Base-by-base conservation (phyloP, 768 basidiomycete genomes). In the Clavulina sp. region DNA sequence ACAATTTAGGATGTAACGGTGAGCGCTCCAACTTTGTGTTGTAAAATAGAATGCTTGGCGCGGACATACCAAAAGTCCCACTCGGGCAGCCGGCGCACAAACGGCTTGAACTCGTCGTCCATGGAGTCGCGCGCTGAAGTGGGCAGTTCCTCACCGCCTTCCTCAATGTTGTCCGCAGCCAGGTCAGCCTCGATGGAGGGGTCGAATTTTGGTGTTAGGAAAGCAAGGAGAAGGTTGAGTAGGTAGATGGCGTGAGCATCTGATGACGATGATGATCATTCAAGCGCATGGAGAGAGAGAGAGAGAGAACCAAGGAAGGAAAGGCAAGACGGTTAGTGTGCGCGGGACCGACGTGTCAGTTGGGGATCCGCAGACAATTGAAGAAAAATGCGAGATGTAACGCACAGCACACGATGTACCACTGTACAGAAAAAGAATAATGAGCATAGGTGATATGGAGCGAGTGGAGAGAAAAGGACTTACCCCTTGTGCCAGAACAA, bases 181-280 rank as follows among this genome's bases (percentile, higher is more conserved):
- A 96, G 70, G 64, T 99, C 95, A 43, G 87, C 87, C 57, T 91
- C 84, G 30, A 96, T 69, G 1, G 92, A 93, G 0, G 95, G 93
- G 66, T 99, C 95, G 64, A 99, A 97, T 64, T 83, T 86, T 31
- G 95, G 95, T 70, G 96, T 92, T 18, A 99, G 73, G 73, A 99
- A 99, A 1, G 95, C 93, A 57, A 99, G 75, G 51, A 99, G 78
- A 50, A 99, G 77, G 69, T 99, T 95, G 54, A 96, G 75, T 56
- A 93, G 77, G 68, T 96, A 96, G 59, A 95, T 96, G 29, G 87
- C 91, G 58, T 85, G 81, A 18, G 85, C 92, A 62, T 93, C 84
- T 84, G 54, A 18, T 28, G 13, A n/a, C 4, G 48, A 51, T 51
- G 50, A 57, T 57, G 41, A 56, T 50, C 24, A 24, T 24, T 18